Evolutionary conservation across 192 early-diverging fungal genomes (phyloP).

Genomic region (Mortierella claussenii): DNA sequence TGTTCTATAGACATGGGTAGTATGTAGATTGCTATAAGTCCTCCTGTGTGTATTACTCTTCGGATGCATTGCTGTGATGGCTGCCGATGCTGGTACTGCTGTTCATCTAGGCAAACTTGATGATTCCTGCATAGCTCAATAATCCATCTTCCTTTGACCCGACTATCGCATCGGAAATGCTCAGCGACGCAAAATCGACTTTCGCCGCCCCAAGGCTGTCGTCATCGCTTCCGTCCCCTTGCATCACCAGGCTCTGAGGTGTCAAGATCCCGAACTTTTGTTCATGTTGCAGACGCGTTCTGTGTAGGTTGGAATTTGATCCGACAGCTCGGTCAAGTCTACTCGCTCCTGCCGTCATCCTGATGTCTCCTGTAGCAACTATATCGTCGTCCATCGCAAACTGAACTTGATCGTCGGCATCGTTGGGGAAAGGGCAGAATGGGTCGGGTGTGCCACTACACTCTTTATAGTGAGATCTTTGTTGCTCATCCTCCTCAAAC

Average conservation of each 20-base stretch:
- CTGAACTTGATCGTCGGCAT: constrained; percentile 26
- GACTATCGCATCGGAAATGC: too few relatives aligned
- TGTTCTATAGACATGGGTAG: too few relatives aligned
- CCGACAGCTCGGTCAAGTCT: constrained; percentile 12
- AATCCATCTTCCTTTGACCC: too few relatives aligned
- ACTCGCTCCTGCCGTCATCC: neutral
- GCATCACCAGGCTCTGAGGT: constrained; percentile 11
- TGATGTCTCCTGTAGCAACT: neutral
- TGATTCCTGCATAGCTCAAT: too few relatives aligned
- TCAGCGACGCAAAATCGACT: constrained; percentile 20
- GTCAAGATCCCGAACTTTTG: constrained; percentile 21
- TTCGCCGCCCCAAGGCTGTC: too few relatives aligned
- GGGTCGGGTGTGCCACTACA: constrained; percentile 26
- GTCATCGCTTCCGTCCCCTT: constrained; percentile 9
- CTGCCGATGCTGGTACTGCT: too few relatives aligned
- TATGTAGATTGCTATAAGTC: too few relatives aligned
- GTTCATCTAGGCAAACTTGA: too few relatives aligned
- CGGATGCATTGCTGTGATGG: too few relatives aligned
- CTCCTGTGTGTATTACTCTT: too few relatives aligned
- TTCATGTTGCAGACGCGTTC: constrained; percentile 1
- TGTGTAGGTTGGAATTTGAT: constrained; percentile 1
- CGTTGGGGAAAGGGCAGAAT: constrained; percentile 38
- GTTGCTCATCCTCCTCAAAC: neutral
- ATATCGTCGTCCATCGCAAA: constrained; percentile 43
- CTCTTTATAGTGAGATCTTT: constrained; percentile 25